phyloP scores from a whole-genome alignment of 2,329 filamentous ascomycete genomes.

The Trichoderma breve region DNA sequence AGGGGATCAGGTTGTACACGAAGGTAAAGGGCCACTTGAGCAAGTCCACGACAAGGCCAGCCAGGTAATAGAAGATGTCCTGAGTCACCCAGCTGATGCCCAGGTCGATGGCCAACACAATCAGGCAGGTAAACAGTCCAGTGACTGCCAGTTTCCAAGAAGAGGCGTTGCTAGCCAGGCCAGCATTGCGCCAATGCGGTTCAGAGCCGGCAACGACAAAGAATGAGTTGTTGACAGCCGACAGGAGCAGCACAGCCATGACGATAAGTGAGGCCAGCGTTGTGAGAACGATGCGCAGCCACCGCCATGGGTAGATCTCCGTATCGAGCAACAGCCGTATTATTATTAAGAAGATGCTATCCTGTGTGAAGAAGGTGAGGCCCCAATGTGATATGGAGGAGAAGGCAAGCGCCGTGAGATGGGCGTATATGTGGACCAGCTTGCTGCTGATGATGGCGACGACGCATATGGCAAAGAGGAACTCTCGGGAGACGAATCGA shows the following conservation, averaged over 20 bases:
- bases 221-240: conserved; percentile 28
- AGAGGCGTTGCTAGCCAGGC: conserved; percentile 31
- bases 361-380: conserved; percentile 38
- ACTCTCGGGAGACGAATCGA: conserved; percentile 31
- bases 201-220: conserved; percentile 32
- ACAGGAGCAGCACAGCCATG: conserved; percentile 22
- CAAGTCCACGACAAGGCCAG: conserved; percentile 26
- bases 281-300: conserved; percentile 24
- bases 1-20: conserved; percentile 19
- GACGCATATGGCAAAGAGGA: conserved; percentile 34
- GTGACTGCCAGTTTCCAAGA: conserved; percentile 32
- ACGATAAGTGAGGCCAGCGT: conserved; percentile 26
- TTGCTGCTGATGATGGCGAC: conserved; percentile 34
- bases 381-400: conserved; percentile 33
- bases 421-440: conserved; percentile 33
- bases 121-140: conserved; percentile 28
- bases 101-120: conserved; percentile 24
- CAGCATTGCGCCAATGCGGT: conserved; percentile 36
- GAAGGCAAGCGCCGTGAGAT: conserved; percentile 32
- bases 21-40: conserved; percentile 27
- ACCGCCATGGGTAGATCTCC: conserved; percentile 23
- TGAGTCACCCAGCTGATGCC: conserved; percentile 30
- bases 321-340: conserved; percentile 33
- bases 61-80: conserved; percentile 24
- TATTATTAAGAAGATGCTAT: conserved; percentile 32